Evolutionary conservation across 2,329 filamentous ascomycete genomes (phyloP).

Genomic region (Colletotrichum sp.): DNA sequence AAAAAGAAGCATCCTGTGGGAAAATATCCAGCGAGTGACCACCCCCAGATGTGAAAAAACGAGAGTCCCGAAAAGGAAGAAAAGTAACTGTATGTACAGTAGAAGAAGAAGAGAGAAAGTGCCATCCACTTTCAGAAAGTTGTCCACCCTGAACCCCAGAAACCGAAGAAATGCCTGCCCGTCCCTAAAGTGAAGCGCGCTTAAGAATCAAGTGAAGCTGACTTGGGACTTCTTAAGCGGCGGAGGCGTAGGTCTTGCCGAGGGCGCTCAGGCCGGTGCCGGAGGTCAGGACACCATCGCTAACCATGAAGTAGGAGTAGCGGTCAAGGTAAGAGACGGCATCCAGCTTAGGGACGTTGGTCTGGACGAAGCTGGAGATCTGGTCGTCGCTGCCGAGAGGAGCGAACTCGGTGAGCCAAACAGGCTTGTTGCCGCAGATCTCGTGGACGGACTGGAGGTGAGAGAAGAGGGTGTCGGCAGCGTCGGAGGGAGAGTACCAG

Average conservation of each 20-base stretch:
- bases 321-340: slow-evolving; percentile 54
- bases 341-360: slow-evolving; percentile 55
- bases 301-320: slow-evolving; percentile 64
- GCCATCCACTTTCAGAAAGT: not conserved
- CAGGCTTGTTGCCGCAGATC: slow-evolving; percentile 51
- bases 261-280: slow-evolving; percentile 45
- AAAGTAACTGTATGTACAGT: slow-evolving; percentile 36
- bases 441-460: slow-evolving; percentile 55
- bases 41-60: slow-evolving; percentile 23
- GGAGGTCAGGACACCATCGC: slow-evolving; percentile 46
- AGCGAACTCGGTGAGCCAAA: slow-evolving; percentile 72
- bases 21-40: slow-evolving; percentile 21
- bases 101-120: slow-evolving; percentile 30
- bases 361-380: slow-evolving; percentile 52
- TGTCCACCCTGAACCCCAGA: not conserved
- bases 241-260: slow-evolving; percentile 55
- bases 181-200: not conserved
- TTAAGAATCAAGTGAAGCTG: not conserved
- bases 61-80: slow-evolving; percentile 19
- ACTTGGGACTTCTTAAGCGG: slow-evolving; percentile 6
- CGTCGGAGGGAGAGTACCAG: slow-evolving; percentile 63
- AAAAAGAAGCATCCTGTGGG: slow-evolving; percentile 17
- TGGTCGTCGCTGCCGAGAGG: slow-evolving; percentile 50
- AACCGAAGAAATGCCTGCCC: not conserved
- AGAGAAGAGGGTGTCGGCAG: slow-evolving; percentile 55